phyloP scores from a whole-genome alignment of 441 rosid genomes.

The Biscutella laevigata region DNA sequence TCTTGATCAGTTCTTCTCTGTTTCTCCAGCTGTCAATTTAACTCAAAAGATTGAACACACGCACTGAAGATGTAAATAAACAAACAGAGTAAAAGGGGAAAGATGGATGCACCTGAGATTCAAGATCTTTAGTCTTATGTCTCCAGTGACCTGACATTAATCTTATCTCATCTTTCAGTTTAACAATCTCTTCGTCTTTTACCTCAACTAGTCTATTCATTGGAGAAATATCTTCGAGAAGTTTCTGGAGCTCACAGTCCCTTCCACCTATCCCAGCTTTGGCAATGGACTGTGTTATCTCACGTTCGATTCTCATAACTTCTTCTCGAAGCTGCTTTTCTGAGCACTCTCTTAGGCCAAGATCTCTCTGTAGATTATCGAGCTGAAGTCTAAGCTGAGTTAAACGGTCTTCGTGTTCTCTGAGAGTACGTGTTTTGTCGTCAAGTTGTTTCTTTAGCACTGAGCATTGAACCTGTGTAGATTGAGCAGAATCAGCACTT shows the following conservation, averaged over 20 bases:
- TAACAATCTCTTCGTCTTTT: constrained; percentile 63
- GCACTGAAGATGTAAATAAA: background rate
- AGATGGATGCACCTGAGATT: constrained; percentile 52
- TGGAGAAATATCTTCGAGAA: constrained; percentile 57
- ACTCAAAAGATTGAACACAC: background rate
- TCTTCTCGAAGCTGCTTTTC: constrained; percentile 68
- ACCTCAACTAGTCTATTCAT: constrained; percentile 39
- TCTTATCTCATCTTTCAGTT: constrained; percentile 61
- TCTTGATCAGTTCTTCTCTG: constrained; percentile 83
- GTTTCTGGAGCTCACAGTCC: constrained; percentile 43
- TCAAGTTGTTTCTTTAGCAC: constrained; percentile 52
- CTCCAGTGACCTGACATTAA: constrained; percentile 81
- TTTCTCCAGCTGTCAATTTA: constrained; percentile 59
- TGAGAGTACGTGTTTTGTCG: constrained; percentile 52
- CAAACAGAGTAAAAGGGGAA: background rate
- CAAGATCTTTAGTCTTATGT: constrained; percentile 63
- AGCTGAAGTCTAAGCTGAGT: constrained; percentile 52
- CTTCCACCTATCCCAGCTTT: constrained; percentile 38
- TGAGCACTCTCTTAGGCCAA: constrained; percentile 61
- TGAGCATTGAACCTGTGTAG: constrained; percentile 55
- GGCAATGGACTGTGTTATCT: constrained; percentile 52
- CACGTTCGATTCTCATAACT: constrained; percentile 57
- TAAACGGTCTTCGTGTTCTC: constrained; percentile 67
- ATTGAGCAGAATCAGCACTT: constrained; percentile 65
- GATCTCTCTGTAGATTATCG: constrained; percentile 57